A percentile compares a stretch with the other conserved stretches of the same genome.
These are phyloP conservation scores for Pulveroboletus sp. DNA, from an alignment of 768 basidiomycete species.

Conservation along the genomic window DNA sequence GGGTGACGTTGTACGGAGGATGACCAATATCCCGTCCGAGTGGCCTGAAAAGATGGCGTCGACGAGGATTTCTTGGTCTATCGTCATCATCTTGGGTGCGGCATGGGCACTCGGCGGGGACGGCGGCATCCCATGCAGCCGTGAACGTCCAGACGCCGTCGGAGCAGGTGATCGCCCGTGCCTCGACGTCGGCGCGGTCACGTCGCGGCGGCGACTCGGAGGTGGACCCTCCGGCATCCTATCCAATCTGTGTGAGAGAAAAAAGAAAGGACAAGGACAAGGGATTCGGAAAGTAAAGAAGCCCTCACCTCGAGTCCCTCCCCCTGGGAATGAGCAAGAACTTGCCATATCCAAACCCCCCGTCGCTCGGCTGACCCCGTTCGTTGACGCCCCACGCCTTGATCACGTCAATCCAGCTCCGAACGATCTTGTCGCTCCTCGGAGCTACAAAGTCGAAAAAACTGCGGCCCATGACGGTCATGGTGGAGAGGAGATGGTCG, in stretches of 20 bases:
- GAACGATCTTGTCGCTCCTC: constrained; percentile 64
- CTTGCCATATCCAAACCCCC: constrained; percentile 80
- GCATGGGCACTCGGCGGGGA: no score
- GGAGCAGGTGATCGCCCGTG: constrained; percentile 9
- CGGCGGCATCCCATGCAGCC: constrained; percentile 4
- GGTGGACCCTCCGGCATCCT: constrained; percentile 24
- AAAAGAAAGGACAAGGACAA: background rate
- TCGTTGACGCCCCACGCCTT: constrained; percentile 87
- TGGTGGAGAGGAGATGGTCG: constrained; percentile 60
- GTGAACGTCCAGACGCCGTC: constrained; percentile 3
- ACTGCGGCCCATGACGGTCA: constrained; percentile 56
- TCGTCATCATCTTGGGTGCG: background rate
- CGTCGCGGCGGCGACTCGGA: constrained; percentile 31
- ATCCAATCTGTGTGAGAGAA: constrained; percentile 22
- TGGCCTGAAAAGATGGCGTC: constrained; percentile 86
- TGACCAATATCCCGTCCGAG: constrained; percentile 81
- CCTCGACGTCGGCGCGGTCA: constrained; percentile 17
- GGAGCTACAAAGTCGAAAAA: constrained; percentile 75
- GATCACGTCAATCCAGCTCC: constrained; percentile 71
- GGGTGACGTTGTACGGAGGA: constrained; percentile 52
- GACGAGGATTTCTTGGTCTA: constrained; percentile 46
- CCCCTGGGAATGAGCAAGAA: constrained; percentile 58
- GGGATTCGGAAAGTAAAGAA: background rate
- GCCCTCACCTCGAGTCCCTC: constrained; percentile 52
- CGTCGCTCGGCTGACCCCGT: constrained; percentile 77